phyloP scores from a whole-genome alignment of 2,329 filamentous ascomycete species.

The Zymoseptoria pseudotritici region DNA sequence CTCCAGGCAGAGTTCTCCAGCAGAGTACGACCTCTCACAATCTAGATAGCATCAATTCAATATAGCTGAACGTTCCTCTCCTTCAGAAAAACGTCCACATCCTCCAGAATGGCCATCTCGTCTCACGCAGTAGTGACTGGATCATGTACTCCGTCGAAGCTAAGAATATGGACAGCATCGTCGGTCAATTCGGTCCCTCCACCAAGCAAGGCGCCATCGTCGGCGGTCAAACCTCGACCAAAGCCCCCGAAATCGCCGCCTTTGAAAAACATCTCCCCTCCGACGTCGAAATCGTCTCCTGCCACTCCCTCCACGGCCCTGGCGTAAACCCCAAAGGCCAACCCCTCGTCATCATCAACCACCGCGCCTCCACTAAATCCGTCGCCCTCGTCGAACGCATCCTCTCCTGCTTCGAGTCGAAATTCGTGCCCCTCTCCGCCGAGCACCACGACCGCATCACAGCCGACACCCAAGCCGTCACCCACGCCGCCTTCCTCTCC shows the following conservation, averaged over 20 bases:
- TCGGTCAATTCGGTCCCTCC: constrained; percentile 83
- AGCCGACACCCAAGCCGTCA: constrained; percentile 95
- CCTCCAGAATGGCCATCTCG: constrained; percentile 86
- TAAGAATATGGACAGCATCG: constrained; percentile 78
- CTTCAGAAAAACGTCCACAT: constrained; percentile 74
- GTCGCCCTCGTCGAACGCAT: constrained; percentile 73
- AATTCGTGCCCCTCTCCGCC: constrained; percentile 79
- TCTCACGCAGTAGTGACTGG: constrained; percentile 93
- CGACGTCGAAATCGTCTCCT: constrained; percentile 90
- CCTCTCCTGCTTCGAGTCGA: constrained; percentile 75
- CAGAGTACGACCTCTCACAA: constrained; percentile 60
- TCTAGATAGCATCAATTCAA: constrained; percentile 21
- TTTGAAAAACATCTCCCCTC: constrained; percentile 81
- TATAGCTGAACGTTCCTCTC: constrained; percentile 35
- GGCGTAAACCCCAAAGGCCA: constrained; percentile 82
- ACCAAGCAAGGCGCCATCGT: constrained; percentile 94
- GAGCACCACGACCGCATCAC: constrained; percentile 92
- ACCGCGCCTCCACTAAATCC: constrained; percentile 71
- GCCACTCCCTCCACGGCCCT: constrained; percentile 92
- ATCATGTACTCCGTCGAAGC: constrained; percentile 99
- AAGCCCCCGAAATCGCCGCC: constrained; percentile 88
- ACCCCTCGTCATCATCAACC: constrained; percentile 87
- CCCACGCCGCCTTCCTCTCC: constrained; percentile 86
- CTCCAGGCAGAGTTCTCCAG: constrained; percentile 74
- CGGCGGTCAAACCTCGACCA: constrained; percentile 95